These are phyloP conservation scores for Saccharomycopsis oosterbeekiorum DNA, from an alignment of 805 yeast species.

Conservation along the genomic window DNA sequence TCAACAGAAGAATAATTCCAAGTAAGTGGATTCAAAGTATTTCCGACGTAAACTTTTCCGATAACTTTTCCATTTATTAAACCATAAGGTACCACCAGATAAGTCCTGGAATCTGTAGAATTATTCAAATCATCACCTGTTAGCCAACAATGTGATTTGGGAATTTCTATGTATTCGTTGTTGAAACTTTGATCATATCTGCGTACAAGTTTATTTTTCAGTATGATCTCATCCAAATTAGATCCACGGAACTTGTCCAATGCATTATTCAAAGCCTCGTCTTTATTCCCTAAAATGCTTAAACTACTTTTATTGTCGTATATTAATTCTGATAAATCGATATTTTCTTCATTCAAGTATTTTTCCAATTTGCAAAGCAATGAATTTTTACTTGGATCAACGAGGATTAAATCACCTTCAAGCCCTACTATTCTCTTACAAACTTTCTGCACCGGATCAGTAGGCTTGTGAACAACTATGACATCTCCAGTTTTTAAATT, in stretches of 20 bases:
- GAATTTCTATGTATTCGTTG: conserved; percentile 58
- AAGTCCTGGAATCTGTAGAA: conserved; percentile 81
- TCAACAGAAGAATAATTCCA: conserved; percentile 49
- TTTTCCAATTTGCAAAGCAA: conserved; percentile 27
- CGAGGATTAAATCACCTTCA: conserved; percentile 82
- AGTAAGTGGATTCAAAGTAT: conserved; percentile 31
- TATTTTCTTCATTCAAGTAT: conserved; percentile 3
- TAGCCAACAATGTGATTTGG: conserved; percentile 94
- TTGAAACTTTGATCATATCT: conserved; percentile 14
- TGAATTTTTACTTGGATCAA: conserved; percentile 66
- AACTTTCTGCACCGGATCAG: conserved; percentile 74
- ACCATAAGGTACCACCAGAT: conserved; percentile 85
- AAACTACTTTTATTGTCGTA: neutral
- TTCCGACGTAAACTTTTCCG: conserved; percentile 52
- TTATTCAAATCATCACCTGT: conserved; percentile 90
- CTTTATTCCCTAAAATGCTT: neutral
- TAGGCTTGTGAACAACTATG: conserved; percentile 81
- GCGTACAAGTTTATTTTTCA: conserved; percentile 1
- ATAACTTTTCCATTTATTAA: conserved; percentile 78
- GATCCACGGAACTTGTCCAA: neutral
- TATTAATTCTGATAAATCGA: neutral
- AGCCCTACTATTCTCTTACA: conserved; percentile 92
- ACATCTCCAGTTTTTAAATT: conserved; percentile 74
- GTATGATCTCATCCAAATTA: neutral
- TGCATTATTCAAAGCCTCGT: neutral